phyloP scores from a whole-genome alignment of 1,284 basidiomycete species.

The Leccinum variabile region DNA sequence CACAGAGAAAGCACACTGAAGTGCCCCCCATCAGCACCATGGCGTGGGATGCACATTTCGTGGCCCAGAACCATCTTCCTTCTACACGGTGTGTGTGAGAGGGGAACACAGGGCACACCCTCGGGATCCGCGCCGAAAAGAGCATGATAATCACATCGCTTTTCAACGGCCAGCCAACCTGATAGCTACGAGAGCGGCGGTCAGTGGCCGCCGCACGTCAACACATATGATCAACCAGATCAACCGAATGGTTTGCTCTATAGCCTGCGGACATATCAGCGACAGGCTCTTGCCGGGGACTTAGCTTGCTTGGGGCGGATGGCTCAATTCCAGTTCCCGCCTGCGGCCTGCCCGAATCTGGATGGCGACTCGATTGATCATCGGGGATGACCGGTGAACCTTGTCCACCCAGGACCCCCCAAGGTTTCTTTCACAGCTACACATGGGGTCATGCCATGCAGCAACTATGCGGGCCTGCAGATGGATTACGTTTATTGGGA shows the following conservation, averaged over 20 bases:
- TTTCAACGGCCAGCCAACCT: conserved; percentile 13
- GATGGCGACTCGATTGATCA: conserved; percentile 22
- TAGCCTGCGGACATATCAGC: conserved; percentile 23
- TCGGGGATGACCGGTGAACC: conserved; percentile 13
- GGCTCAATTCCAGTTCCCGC: conserved; percentile 12
- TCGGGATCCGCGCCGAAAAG: conserved; percentile 10
- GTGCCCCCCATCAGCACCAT: conserved; percentile 4
- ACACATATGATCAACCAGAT: conserved; percentile 7
- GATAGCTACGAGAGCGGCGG: conserved; percentile 4
- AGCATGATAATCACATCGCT: background rate
- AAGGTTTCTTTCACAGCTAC: conserved; percentile 21
- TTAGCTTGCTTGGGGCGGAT: conserved; percentile 16
- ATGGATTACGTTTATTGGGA: conserved; percentile 36
- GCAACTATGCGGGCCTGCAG: conserved; percentile 27
- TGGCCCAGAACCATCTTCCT: background rate
- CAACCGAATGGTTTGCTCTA: conserved; percentile 17
- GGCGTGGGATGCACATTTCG: conserved; percentile 1
- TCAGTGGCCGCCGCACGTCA: conserved; percentile 20
- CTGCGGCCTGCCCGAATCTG: conserved; percentile 28
- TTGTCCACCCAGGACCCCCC: conserved; percentile 16
- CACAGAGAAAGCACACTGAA: conserved; percentile 11
- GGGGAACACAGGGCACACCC: conserved; percentile 9
- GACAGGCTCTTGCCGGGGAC: conserved; percentile 9
- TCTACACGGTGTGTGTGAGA: conserved; percentile 8
- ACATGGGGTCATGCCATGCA: conserved; percentile 31